Base-by-base conservation (phyloP, 2,329 filamentous ascomycete species). In the Pezicula carpinea region DNA sequence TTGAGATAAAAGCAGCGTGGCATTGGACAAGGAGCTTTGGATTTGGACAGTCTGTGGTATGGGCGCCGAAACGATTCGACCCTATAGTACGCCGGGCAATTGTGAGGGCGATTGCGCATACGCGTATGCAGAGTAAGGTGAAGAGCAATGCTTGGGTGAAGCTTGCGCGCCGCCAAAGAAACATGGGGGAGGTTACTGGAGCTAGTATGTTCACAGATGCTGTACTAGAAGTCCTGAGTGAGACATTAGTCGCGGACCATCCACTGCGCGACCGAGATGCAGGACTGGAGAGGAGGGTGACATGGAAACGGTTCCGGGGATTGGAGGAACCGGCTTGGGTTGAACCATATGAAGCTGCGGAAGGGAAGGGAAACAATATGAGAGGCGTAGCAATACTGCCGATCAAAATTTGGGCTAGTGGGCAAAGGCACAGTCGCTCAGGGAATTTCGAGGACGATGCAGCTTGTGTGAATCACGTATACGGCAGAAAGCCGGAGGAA, bases 361-460 rank as follows among this genome's bases (percentile, higher is more conserved):
- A 50, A 15, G 46, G 32, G 2, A 34, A 34, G 18, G 17, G n/a
- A 18, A 21, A 39, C n/a, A 39, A 53, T 22, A 53, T 54, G 36
- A 48, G 48, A 19, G 55, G 56, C 1, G 6, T 59, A 23, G 52
- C 47, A 17, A 44, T 59, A 11, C 23, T 59, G 17, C 53, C 55
- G 1, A 51, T 59, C 19, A 53, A 57, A 46, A 33, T 58, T n/a
- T 57, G 55, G 56, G 49, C 48, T 14, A 56, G 38, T 46, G 56
- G 55, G 10, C 53, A 57, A 38, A 51, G 41, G n/a, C 56, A 59
- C 39, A 57, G 54, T 44, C 38, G 46, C 10, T 50, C 56, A 14
- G 51, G 51, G n/a, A 32, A 15, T 29, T 50, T 49, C n/a, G 48
- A 52, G 5, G 26, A 46, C 13, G 39, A 51, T 11, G 46, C 44